Evolutionary conservation across 805 yeast genomes (phyloP), one percentile per base, ranked within the genome.

Genomic region (Saturnispora mendoncae): DNA sequence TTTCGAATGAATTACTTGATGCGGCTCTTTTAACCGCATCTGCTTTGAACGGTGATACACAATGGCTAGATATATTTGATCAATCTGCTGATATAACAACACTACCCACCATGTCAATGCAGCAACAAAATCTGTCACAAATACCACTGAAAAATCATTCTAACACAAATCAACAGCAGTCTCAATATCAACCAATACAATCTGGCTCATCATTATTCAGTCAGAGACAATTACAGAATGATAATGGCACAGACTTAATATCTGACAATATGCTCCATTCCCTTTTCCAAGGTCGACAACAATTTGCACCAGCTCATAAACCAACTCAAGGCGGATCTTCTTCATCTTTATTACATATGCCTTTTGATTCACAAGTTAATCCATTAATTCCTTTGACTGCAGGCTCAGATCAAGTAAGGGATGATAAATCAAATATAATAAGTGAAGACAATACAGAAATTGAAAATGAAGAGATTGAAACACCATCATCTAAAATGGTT

Each of bases 21-120:
- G 87, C 81, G 51, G 87, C 86, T 0, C 59, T 81, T 21, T 61
- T 81, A 46, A 79, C 87, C 0, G 87, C 87, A 0, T 80, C 84
- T 4, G 87, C 88, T 0, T 60, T 74, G 37, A 73, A 73, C 44
- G 78, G 79, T 37, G 80, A 74, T 44, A 67, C 75, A 4, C 76
- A 74, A 43, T 72, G 75, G 45, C 59, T 76, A 17, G 83, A 78
- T 38, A 65, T 76, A 51, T 66, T 74, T 61, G 62, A 65, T 38
- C 50, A 49, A 6, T 55, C 51, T 15, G 6, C 38, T 4, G 42
- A 39, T 12, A 12, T 39, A 12, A 25, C 29, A 7, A 10, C 29
- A 3, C 23, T 32, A 27, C 12, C 30, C 2, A 4, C 27, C 9
- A 32, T 25, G 12, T 20, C 37, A 9, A 13, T 12, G n/a, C 31